Percentiles rank a stretch among this genome's conserved stretches.
Evolutionary conservation across 805 yeast genomes (phyloP).

Genomic region (Candida suzukii): DNA sequence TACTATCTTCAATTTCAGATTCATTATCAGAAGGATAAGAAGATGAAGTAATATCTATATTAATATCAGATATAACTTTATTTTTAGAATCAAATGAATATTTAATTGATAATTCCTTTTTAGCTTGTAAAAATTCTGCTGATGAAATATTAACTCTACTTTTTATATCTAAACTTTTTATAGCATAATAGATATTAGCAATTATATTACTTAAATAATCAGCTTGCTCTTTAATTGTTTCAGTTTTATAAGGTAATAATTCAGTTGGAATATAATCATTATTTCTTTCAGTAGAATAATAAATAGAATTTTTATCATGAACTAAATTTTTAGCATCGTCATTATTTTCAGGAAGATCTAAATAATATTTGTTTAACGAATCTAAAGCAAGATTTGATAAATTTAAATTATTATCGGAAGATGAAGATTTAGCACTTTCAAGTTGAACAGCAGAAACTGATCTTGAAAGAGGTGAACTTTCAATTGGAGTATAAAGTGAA

Average conservation of each 20-base stretch:
- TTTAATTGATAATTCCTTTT: constrained; percentile 5
- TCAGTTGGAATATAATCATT: constrained; percentile 17
- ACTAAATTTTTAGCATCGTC: constrained; percentile 19
- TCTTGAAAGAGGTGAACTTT: constrained; percentile 19
- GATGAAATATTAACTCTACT: constrained; percentile 64
- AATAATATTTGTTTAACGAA: constrained; percentile 26
- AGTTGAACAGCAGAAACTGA: constrained; percentile 16
- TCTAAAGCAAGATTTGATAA: constrained; percentile 10
- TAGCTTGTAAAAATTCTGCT: constrained; percentile 50
- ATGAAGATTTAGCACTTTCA: background rate
- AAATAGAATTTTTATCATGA: constrained; percentile 13
- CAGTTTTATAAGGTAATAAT: constrained; percentile 66
- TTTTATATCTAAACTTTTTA: constrained; percentile 65
- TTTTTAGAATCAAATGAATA: background rate
- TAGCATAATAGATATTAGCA: constrained; percentile 70
- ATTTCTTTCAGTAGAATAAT: constrained; percentile 15
- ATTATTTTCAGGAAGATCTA: constrained; percentile 55
- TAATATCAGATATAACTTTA: background rate
- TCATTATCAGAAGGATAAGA: too few species aligned
- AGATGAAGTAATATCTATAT: too few species aligned
- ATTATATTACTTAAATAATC: constrained; percentile 74
- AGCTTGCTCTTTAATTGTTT: constrained; percentile 60
- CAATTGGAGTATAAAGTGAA: constrained; percentile 10
- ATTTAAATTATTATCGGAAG: constrained; percentile 1
- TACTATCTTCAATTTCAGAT: constrained; percentile 22